Percentiles rank a stretch among this genome's conserved stretches.
These are phyloP conservation scores for Nothophoma quercina DNA, from an alignment of 2,329 filamentous ascomycete species.

Conservation along the genomic window DNA sequence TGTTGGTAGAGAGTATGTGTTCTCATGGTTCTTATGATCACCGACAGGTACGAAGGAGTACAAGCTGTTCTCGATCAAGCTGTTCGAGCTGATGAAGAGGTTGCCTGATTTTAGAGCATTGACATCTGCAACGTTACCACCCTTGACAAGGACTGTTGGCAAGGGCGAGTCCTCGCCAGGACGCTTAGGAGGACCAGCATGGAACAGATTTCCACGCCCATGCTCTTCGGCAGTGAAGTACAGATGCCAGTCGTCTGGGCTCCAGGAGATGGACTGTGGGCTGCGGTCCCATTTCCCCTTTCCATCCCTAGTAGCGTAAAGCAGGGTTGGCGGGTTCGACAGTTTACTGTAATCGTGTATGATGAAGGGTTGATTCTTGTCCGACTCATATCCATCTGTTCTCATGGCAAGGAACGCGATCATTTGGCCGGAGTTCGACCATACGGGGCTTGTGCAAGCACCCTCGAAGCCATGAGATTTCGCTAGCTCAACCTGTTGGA, in stretches of 20 bases:
- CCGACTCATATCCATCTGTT: conserved; percentile 78
- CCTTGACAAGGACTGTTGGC: conserved; percentile 42
- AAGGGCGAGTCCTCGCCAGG: conserved; percentile 21
- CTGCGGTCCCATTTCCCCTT: conserved; percentile 67
- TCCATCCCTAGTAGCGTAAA: conserved; percentile 68
- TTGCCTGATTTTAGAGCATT: conserved; percentile 59
- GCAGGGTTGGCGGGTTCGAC: conserved; percentile 50
- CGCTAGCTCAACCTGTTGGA: conserved; percentile 60
- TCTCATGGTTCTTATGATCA: conserved; percentile 18
- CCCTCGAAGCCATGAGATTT: conserved; percentile 68
- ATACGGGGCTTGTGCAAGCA: conserved; percentile 71
- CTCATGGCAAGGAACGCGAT: conserved; percentile 84
- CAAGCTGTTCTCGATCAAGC: conserved; percentile 74
- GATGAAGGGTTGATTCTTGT: conserved; percentile 74
- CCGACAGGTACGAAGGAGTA: conserved; percentile 65
- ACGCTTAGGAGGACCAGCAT: conserved; percentile 21
- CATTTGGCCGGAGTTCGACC: conserved; percentile 74
- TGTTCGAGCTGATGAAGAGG: conserved; percentile 72
- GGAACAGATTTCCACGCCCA: conserved; percentile 69
- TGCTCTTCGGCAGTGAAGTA: conserved; percentile 78
- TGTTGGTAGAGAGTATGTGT: conserved; percentile 29
- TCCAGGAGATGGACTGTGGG: conserved; percentile 60
- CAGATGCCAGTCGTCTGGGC: conserved; percentile 63
- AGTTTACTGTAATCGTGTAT: conserved; percentile 67
- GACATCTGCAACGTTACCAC: conserved; percentile 54